phyloP scores from a whole-genome alignment of 1,139 yeast genomes.

The Pichia sp. region DNA sequence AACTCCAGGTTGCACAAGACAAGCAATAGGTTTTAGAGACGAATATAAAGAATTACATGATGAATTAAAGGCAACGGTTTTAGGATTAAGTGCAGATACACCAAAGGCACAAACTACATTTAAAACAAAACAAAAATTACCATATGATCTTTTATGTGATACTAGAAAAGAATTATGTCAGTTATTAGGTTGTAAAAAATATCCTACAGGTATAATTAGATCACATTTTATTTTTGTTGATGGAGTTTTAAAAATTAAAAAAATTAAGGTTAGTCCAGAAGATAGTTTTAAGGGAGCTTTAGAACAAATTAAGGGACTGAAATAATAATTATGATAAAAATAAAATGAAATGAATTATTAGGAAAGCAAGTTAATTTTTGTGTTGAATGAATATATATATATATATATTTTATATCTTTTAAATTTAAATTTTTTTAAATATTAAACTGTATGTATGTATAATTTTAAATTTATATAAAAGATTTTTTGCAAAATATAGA shows the following conservation, averaged over 20 bases:
- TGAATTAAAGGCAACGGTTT: conserved; percentile 45
- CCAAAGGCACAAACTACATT: conserved; percentile 73
- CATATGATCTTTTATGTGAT: conserved; percentile 72
- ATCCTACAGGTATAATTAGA: conserved; percentile 68
- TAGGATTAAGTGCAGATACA: conserved; percentile 69
- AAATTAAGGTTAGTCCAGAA: conserved; percentile 73
- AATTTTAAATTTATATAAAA: not conserved
- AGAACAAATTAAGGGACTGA: conserved; percentile 39
- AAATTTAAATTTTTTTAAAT: conserved; percentile 1
- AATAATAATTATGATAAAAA: not conserved
- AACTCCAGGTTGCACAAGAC: conserved; percentile 94
- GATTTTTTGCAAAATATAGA: no score
- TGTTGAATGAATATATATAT: no score
- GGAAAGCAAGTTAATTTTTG: no score
- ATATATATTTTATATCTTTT: not conserved
- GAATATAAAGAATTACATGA: conserved; percentile 45
- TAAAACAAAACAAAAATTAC: conserved; percentile 62
- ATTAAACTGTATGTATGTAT: not conserved
- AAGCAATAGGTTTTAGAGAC: conserved; percentile 83
- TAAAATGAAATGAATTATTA: no score
- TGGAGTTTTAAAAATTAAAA: conserved; percentile 62
- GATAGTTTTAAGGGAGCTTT: conserved; percentile 62
- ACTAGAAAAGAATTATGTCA: conserved; percentile 65
- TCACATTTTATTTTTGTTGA: conserved; percentile 86
- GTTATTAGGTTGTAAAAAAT: conserved; percentile 74